phyloP scores from a whole-genome alignment of 176 grass and related monocot genomes.

The Lolium perenne region DNA sequence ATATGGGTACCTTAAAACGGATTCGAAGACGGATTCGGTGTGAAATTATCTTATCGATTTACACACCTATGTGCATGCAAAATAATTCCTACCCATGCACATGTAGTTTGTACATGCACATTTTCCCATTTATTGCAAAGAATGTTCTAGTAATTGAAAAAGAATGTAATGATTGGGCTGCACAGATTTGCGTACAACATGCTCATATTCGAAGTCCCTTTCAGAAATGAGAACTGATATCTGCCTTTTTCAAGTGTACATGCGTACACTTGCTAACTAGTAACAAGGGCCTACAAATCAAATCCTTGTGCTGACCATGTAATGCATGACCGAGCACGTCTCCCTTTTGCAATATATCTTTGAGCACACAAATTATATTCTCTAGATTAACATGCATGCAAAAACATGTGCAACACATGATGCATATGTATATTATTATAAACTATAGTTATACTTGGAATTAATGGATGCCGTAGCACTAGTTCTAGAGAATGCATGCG shows the following conservation, averaged over 20 bases:
- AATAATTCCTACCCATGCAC: neutral
- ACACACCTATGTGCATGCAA: neutral
- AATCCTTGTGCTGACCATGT: slow-evolving; percentile 12
- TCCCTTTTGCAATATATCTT: neutral
- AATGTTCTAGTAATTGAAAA: neutral
- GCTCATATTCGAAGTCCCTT: neutral
- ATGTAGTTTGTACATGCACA: neutral
- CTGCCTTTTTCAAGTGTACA: neutral
- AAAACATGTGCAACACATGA: neutral
- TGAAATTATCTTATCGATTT: no score
- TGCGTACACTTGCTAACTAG: neutral
- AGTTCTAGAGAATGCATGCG: neutral
- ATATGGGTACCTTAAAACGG: no score
- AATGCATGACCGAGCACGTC: neutral
- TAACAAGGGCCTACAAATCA: slow-evolving; percentile 31
- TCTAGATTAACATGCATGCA: neutral
- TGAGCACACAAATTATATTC: neutral
- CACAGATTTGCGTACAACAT: neutral
- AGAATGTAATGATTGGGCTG: slow-evolving; percentile 10
- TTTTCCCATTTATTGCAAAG: neutral
- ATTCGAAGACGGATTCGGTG: no score
- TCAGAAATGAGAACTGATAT: neutral
- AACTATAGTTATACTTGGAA: neutral
- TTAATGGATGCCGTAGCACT: neutral
- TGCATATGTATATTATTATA: neutral